These are phyloP conservation scores for Raphanus sativus DNA, from an alignment of 345 rosid species.

Conservation along the genomic window DNA sequence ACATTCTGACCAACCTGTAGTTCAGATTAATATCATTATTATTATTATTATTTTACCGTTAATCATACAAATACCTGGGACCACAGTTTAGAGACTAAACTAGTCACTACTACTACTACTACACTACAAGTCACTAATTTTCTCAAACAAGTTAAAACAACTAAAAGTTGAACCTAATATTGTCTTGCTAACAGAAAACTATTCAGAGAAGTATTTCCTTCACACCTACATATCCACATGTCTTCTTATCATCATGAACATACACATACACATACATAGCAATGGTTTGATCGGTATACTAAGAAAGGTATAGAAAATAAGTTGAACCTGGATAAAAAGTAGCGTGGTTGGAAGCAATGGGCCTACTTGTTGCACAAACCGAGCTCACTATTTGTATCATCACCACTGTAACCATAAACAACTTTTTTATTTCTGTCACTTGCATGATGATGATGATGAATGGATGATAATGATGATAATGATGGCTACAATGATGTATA, in stretches of 20 bases:
- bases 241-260: background rate
- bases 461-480: conserved; percentile 23
- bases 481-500: conserved; percentile 28
- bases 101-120: background rate
- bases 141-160: conserved; percentile 13
- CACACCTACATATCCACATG: conserved; percentile 1
- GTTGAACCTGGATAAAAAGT: conserved; percentile 44
- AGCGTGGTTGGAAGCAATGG: conserved; percentile 46
- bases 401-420: conserved; percentile 31
- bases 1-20: background rate
- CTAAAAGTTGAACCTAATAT: background rate
- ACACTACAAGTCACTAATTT: conserved; percentile 16
- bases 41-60: background rate
- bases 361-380: conserved; percentile 54
- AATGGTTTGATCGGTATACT: background rate
- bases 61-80: conserved; percentile 23
- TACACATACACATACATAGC: conserved; percentile 14
- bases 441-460: conserved; percentile 29
- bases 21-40: background rate
- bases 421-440: conserved; percentile 42
- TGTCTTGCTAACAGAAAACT: conserved; percentile 27
- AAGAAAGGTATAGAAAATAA: background rate
- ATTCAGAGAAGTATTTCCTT: conserved; percentile 10
- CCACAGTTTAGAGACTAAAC: conserved; percentile 27
- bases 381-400: conserved; percentile 48